Evolutionary conservation across 2,329 filamentous ascomycete genomes (phyloP), one percentile per base, ranked within the genome.

Genomic region (Colletotrichum simmondsii): DNA sequence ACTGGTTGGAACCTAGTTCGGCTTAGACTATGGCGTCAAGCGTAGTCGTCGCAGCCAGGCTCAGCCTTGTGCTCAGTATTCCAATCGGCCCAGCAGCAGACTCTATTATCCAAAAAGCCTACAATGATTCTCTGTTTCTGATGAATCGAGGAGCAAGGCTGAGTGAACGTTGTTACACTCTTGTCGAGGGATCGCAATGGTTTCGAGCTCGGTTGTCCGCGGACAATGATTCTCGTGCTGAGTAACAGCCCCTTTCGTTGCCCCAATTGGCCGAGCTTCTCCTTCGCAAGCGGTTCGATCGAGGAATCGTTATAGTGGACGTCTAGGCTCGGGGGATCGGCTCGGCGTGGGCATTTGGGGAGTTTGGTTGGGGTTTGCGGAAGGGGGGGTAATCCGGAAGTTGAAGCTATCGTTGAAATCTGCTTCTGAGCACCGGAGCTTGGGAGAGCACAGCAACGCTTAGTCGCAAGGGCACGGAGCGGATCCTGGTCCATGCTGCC

Each of bases 351-450:
- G 46, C 66, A 32, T 35, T 57, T 30, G 6, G 56, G 37, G 19
- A 16, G 62, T 24, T 32, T 61, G 65, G 53, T 30, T 46, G 32
- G 60, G 54, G 67, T 37, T 70, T 57, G 60, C 8, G 26, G 70
- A 72, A 72, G 66, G 35, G 66, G 42, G 58, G 16, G 35, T 22
- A 24, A 32, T 59, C 19, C 26, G 58, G 61, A 72, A 37, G 28
- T 60, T 63, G 71, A 71, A 73, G 71, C 68, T 72, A 65, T 71
- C 62, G 68, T 63, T 59, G 63, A 71, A 73, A 66, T 71, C 62
- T 73, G 61, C 59, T 62, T 42, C 46, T 12, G 26, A 7, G 46
- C 61, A 49, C n/a, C 32, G 30, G 68, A 71, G 68, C 67, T 73
- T 53, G 22, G 37, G 35, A 57, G 59, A 58, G 59, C 69, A 69